Percentiles rank a stretch among this genome's conserved stretches.
Conservation (phyloP, 176 grass and related monocot species). For the Elymus sibiricus region DNA sequence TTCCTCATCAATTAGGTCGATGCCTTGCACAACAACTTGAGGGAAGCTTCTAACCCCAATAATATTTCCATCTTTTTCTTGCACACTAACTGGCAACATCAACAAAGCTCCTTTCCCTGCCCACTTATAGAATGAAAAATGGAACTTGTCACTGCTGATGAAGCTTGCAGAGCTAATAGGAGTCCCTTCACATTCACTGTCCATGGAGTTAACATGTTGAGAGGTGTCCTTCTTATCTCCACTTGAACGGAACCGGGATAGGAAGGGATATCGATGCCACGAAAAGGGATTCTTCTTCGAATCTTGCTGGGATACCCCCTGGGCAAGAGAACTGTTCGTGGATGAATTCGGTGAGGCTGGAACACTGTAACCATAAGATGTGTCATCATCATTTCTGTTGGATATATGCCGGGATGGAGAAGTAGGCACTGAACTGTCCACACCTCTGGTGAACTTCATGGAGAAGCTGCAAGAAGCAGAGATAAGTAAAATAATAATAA, state of each 20-base stretch:
- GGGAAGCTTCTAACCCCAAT: constrained; percentile 47
- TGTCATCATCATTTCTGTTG: constrained; percentile 48
- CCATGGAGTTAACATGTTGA: constrained; percentile 39
- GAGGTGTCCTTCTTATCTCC: constrained; percentile 32
- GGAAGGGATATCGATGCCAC: constrained; percentile 46
- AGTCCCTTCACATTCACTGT: constrained; percentile 47
- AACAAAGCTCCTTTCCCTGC: constrained; percentile 73
- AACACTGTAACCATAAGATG: constrained; percentile 48
- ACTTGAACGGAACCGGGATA: constrained; percentile 58
- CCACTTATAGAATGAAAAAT: constrained; percentile 95
- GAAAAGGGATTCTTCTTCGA: constrained; percentile 44
- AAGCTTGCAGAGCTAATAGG: constrained; percentile 46
- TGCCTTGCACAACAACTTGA: constrained; percentile 74
- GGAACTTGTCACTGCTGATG: constrained; percentile 50
- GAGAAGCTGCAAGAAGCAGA: constrained; percentile 62
- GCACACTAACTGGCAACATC: constrained; percentile 41
- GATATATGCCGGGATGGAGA: constrained; percentile 31
- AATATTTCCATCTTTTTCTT: constrained; percentile 43
- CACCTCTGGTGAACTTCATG: constrained; percentile 46
- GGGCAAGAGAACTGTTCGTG: constrained; percentile 27
- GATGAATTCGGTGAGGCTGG: constrained; percentile 60
- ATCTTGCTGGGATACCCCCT: constrained; percentile 24
- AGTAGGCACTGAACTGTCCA: constrained; percentile 36
- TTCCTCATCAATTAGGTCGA: constrained; percentile 67
- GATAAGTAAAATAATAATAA: constrained; percentile 4